Conservation (phyloP, 768 basidiomycete species). For the Mycena metata region DNA sequence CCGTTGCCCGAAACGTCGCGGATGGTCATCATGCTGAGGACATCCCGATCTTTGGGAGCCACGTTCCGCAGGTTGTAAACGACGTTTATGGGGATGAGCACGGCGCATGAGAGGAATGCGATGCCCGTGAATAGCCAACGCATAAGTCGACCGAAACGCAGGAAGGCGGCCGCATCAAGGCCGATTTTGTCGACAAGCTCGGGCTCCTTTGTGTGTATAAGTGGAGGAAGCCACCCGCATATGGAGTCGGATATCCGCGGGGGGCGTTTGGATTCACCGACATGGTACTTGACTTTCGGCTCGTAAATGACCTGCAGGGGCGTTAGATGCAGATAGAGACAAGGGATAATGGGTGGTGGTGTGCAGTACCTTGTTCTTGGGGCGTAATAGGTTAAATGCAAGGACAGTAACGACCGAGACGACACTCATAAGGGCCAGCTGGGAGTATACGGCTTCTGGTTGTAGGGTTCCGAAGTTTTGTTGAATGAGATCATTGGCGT, state of each 20-base stretch:
- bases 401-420: constrained; percentile 80
- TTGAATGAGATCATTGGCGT: constrained; percentile 56
- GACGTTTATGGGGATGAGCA: constrained; percentile 91
- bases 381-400: constrained; percentile 86
- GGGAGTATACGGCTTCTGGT: constrained; percentile 85
- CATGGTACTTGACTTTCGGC: constrained; percentile 88
- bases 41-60: constrained; percentile 59
- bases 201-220: constrained; percentile 86
- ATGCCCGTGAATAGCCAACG: constrained; percentile 80
- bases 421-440: constrained; percentile 79
- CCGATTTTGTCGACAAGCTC: constrained; percentile 91
- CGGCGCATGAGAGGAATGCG: constrained; percentile 73
- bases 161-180: constrained; percentile 92
- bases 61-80: constrained; percentile 81
- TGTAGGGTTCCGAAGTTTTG: constrained; percentile 75
- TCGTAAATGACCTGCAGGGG: constrained; percentile 77
- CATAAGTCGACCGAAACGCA: constrained; percentile 93
- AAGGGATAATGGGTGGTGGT: constrained; percentile 10
- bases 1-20: constrained; percentile 79
- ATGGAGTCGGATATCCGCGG: constrained; percentile 80
- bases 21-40: constrained; percentile 87
- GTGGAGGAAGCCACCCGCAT: constrained; percentile 91
- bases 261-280: constrained; percentile 69
- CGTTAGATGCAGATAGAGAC: background rate
- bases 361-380: constrained; percentile 89